Conservation (phyloP, 2,329 filamentous ascomycete species). For the Talaromyces sp. region DNA sequence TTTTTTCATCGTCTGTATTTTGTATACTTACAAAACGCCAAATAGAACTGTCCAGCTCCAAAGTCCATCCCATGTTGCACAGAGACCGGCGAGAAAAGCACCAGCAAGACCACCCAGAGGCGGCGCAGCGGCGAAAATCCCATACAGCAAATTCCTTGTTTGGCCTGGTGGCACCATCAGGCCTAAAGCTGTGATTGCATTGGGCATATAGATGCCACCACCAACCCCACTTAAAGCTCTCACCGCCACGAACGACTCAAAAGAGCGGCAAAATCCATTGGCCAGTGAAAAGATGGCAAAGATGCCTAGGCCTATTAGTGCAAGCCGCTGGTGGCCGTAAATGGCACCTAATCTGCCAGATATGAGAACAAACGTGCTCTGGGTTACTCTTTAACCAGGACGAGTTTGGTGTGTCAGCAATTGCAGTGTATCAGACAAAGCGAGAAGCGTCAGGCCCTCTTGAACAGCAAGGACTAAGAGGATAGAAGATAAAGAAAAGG, state of each 20-base stretch:
- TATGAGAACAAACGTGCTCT: slow-evolving; percentile 56
- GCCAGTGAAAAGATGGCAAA: slow-evolving; percentile 51
- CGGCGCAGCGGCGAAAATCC: slow-evolving; percentile 45
- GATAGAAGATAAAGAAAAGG: no score
- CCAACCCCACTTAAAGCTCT: slow-evolving; percentile 49
- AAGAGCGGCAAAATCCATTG: slow-evolving; percentile 45
- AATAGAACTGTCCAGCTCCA: slow-evolving; percentile 28
- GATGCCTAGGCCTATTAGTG: slow-evolving; percentile 54
- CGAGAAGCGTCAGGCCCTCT: no score
- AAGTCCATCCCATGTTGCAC: slow-evolving; percentile 34
- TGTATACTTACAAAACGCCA: slow-evolving; percentile 31
- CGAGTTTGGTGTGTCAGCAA: no score
- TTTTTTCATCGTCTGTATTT: not conserved
- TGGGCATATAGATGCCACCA: slow-evolving; percentile 50
- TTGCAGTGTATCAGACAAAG: no score
- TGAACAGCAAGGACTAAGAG: no score
- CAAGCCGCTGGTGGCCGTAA: slow-evolving; percentile 54
- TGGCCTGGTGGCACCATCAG: slow-evolving; percentile 46
- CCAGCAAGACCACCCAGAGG: slow-evolving; percentile 46
- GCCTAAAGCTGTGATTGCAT: slow-evolving; percentile 48
- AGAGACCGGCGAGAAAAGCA: slow-evolving; percentile 36
- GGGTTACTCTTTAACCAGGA: slow-evolving; percentile 36
- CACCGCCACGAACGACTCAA: slow-evolving; percentile 37
- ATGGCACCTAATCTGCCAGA: slow-evolving; percentile 54
- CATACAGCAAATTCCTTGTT: slow-evolving; percentile 43